Conservation (phyloP, 305 asterid genomes). For the Stenogyne calaminthoides region DNA sequence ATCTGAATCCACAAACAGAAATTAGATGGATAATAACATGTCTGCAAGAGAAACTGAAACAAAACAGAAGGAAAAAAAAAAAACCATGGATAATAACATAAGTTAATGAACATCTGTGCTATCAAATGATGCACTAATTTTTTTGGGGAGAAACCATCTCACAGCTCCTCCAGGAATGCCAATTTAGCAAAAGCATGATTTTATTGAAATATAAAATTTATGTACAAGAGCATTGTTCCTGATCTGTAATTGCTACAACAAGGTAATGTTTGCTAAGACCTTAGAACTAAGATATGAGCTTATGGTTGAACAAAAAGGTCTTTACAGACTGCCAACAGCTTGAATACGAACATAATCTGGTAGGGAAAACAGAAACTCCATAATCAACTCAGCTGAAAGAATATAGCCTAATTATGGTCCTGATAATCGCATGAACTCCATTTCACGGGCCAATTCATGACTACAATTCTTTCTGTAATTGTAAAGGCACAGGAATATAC, state of each 20-base stretch:
- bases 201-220: slow-evolving; percentile 67
- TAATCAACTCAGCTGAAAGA: slow-evolving; percentile 63
- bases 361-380: slow-evolving; percentile 45
- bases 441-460: slow-evolving; percentile 46
- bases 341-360: slow-evolving; percentile 46
- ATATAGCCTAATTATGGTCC: slow-evolving; percentile 47
- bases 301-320: slow-evolving; percentile 65
- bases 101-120: slow-evolving; percentile 21
- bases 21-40: background rate
- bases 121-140: slow-evolving; percentile 5
- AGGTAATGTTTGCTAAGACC: slow-evolving; percentile 54
- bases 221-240: slow-evolving; percentile 72
- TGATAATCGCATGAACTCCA: slow-evolving; percentile 48
- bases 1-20: background rate
- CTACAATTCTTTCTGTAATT: slow-evolving; percentile 40
- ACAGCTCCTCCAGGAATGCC: slow-evolving; percentile 27
- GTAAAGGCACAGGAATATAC: slow-evolving; percentile 65
- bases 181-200: slow-evolving; percentile 40
- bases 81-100: background rate
- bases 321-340: slow-evolving; percentile 70
- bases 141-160: slow-evolving; percentile 1
- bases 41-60: slow-evolving; percentile 25
- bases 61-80: background rate
- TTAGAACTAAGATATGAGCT: slow-evolving; percentile 55
- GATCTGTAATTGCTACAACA: slow-evolving; percentile 70